Conservation (phyloP, 129 eudicot genomes). For the Arctium minus region DNA sequence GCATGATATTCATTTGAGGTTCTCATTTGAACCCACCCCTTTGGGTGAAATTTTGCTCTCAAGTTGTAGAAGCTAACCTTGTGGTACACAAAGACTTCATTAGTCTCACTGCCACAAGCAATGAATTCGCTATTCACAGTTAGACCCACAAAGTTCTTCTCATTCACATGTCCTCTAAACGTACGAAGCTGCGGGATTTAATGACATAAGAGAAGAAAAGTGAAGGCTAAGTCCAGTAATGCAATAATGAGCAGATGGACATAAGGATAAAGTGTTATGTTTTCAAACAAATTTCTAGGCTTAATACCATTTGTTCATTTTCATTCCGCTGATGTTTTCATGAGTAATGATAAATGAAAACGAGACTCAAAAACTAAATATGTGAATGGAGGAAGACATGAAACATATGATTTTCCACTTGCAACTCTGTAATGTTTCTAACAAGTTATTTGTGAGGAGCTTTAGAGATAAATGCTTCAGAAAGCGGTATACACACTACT, state of each 20-base stretch:
- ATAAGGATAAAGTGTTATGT: too few relatives aligned
- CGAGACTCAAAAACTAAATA: background rate
- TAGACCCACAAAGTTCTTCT: slow-evolving; percentile 89
- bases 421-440: background rate
- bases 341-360: background rate
- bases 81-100: slow-evolving; percentile 82
- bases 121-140: slow-evolving; percentile 69
- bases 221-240: background rate
- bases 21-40: background rate
- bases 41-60: background rate
- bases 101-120: slow-evolving; percentile 91
- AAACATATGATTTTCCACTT: background rate
- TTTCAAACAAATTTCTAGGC: background rate
- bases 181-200: slow-evolving; percentile 54
- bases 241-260: background rate
- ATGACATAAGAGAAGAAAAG: background rate
- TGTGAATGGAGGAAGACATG: background rate
- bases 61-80: slow-evolving; percentile 43
- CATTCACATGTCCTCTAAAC: slow-evolving; percentile 77
- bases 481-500: background rate
- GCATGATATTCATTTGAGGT: background rate
- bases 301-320: background rate
- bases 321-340: background rate
- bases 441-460: background rate
- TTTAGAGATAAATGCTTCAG: background rate